phyloP scores from a whole-genome alignment of 257 asterid species.

The Capsicum pubescens region DNA sequence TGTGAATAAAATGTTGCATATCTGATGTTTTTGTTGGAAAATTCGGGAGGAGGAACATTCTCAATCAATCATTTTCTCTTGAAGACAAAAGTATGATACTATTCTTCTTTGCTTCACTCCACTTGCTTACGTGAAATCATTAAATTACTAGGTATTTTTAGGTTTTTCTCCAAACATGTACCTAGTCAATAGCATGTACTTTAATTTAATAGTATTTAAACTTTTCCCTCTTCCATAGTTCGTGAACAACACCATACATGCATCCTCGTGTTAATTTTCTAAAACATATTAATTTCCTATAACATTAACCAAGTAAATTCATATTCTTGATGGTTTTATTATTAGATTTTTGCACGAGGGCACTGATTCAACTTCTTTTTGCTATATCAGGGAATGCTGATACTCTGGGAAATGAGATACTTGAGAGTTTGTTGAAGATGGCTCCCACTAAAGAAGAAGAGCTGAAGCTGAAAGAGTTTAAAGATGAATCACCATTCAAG shows the following conservation, averaged over 20 bases:
- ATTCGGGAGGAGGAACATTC: not conserved
- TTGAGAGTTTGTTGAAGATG: constrained; percentile 78
- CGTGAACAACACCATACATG: not conserved
- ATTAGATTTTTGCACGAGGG: not conserved
- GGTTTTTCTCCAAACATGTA: not conserved
- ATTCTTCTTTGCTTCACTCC: not conserved
- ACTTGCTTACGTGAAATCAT: not conserved
- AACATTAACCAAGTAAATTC: not conserved
- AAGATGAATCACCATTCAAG: constrained; percentile 66
- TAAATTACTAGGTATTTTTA: not conserved
- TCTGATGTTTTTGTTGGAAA: not conserved
- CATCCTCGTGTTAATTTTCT: not conserved
- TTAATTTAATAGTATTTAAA: not conserved
- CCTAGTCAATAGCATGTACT: not conserved
- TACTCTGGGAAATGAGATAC: constrained; percentile 74
- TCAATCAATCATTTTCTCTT: not conserved
- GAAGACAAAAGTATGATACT: too few relatives aligned
- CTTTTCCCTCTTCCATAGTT: not conserved
- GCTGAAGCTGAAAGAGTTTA: constrained; percentile 60
- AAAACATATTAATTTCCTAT: not conserved
- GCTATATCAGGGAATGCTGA: constrained; percentile 66
- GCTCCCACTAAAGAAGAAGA: constrained; percentile 85
- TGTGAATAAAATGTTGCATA: not conserved
- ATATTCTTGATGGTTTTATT: not conserved
- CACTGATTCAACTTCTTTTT: constrained; percentile 3